Conservation (phyloP, 1,139 yeast species). For the Saccharomyces hybrid region DNA sequence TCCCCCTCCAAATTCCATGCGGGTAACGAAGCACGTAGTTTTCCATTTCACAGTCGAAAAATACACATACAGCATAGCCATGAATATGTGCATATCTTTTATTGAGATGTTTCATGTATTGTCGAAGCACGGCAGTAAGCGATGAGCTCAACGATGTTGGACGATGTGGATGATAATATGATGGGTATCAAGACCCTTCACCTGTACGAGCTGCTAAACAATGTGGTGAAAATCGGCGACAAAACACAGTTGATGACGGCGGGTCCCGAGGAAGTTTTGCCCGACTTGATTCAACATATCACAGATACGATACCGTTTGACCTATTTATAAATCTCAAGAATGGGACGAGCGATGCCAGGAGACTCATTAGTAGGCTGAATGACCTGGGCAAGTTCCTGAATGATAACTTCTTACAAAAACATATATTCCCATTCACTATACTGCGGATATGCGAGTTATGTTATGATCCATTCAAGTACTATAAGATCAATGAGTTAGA, state of each 20-base stretch:
- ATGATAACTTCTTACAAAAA: constrained; percentile 14
- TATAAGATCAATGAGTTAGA: constrained; percentile 21
- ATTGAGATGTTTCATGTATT: not conserved
- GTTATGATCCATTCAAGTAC: constrained; percentile 30
- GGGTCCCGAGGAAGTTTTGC: constrained; percentile 14
- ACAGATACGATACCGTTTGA: constrained; percentile 24
- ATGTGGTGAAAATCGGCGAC: constrained; percentile 15
- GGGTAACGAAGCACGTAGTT: not conserved
- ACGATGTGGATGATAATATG: constrained; percentile 29
- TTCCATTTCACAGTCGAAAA: not conserved
- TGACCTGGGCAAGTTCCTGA: constrained; percentile 5
- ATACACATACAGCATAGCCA: not conserved
- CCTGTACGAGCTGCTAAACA: constrained; percentile 15
- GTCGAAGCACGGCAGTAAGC: not conserved
- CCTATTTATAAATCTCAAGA: constrained; percentile 11
- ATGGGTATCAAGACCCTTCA: constrained; percentile 23
- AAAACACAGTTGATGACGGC: constrained; percentile 8
- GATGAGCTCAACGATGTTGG: not conserved
- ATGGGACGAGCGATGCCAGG: not conserved
- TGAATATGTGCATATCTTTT: not conserved
- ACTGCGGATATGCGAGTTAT: constrained; percentile 27
- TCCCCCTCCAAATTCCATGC: not conserved
- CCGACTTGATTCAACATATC: constrained; percentile 21
- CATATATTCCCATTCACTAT: constrained; percentile 28
- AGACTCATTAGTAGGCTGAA: not conserved